Conservation (phyloP, 2,329 filamentous ascomycete species). For the Aspergillus candidus region DNA sequence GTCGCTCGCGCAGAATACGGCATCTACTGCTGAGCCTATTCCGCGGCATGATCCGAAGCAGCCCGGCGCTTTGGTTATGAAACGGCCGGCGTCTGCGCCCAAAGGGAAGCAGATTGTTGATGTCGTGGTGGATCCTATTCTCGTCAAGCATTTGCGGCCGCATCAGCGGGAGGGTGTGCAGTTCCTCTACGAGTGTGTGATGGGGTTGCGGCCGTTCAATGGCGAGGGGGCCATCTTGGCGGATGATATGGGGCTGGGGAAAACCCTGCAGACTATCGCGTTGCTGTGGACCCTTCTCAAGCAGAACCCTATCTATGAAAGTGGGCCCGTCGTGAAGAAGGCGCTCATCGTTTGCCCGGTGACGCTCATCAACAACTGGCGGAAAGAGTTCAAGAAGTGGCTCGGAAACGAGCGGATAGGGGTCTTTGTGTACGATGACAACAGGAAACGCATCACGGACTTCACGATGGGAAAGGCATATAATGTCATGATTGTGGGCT, state of each 20-base stretch:
- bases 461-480: conserved; percentile 65
- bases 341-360: conserved; percentile 68
- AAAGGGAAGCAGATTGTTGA: conserved; percentile 63
- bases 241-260: conserved; percentile 71
- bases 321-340: conserved; percentile 58
- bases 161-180: conserved; percentile 65
- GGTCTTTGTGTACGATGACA: conserved; percentile 59
- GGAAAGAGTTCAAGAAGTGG: conserved; percentile 68
- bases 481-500: conserved; percentile 67
- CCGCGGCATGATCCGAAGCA: conserved; percentile 61
- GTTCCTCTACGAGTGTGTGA: conserved; percentile 70
- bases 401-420: conserved; percentile 64
- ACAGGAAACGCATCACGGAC: conserved; percentile 56
- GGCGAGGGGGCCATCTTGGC: conserved; percentile 66
- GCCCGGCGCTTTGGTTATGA: conserved; percentile 61
- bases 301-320: conserved; percentile 60
- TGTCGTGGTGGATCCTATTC: conserved; percentile 64
- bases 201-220: conserved; percentile 62
- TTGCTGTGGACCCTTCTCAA: conserved; percentile 67
- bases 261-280: conserved; percentile 67
- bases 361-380: conserved; percentile 67
- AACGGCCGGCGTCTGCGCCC: conserved; percentile 49
- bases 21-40: conserved; percentile 42
- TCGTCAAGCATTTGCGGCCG: conserved; percentile 56
- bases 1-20: conserved; percentile 38